A percentile compares a stretch with the other conserved stretches of the same genome.
phyloP scores from a whole-genome alignment of 768 basidiomycete genomes.

The Multifurca ochricompacta region DNA sequence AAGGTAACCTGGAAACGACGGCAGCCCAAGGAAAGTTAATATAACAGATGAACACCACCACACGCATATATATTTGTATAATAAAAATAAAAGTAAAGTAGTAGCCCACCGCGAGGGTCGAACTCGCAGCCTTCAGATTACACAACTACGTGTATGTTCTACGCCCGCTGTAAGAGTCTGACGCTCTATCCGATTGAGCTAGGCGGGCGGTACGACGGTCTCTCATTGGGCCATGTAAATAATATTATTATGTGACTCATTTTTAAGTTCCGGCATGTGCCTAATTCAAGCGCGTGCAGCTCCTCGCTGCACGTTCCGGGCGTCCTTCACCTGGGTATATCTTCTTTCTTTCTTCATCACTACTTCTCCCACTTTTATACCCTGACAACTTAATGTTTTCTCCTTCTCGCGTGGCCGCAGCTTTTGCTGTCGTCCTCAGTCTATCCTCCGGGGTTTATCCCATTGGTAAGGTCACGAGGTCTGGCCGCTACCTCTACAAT shows the following conservation, averaged over 20 bases:
- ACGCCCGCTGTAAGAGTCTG: slow-evolving; percentile 43
- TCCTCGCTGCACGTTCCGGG: background rate
- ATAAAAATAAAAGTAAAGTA: background rate
- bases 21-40: no score
- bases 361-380: background rate
- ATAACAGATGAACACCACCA: no score
- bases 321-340: background rate
- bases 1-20: no score
- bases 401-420: slow-evolving; percentile 21
- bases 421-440: slow-evolving; percentile 34
- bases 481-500: slow-evolving; percentile 76
- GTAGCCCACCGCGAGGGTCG: slow-evolving; percentile 58
- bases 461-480: slow-evolving; percentile 57
- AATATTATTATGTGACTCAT: no score
- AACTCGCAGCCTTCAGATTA: slow-evolving; percentile 56
- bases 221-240: background rate
- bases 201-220: slow-evolving; percentile 36
- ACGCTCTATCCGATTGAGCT: slow-evolving; percentile 65
- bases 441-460: slow-evolving; percentile 51
- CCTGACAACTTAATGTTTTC: slow-evolving; percentile 25
- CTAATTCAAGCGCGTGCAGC: no score
- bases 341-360: background rate
- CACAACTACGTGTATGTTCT: background rate
- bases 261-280: no score
- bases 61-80: background rate